A percentile compares a stretch with the other conserved stretches of the same genome.
Evolutionary conservation across 2,329 filamentous ascomycete genomes (phyloP).

Genomic region (Dendrostoma leiphaemia): DNA sequence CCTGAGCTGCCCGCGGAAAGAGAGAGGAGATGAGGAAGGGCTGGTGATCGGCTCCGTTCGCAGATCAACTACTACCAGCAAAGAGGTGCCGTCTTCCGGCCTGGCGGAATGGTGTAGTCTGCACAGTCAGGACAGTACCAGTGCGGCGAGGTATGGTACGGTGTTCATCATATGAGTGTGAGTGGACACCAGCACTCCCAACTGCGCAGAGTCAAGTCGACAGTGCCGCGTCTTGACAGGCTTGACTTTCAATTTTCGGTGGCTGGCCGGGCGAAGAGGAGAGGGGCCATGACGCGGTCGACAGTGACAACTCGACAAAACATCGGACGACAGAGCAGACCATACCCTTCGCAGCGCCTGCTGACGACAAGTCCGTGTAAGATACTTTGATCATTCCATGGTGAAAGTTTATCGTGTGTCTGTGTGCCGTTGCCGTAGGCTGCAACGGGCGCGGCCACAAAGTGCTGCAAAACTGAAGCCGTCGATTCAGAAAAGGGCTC

Average conservation of each 20-base stretch:
- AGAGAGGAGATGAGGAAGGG: no score
- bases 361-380: no score
- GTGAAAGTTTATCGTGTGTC: no score
- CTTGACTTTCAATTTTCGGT: not conserved
- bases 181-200: not conserved
- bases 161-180: not conserved
- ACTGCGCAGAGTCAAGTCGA: not conserved
- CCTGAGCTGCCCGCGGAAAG: no score
- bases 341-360: no score
- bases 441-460: no score
- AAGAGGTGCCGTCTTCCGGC: not conserved
- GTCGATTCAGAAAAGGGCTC: no score
- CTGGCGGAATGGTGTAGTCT: no score
- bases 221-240: not conserved
- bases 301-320: not conserved
- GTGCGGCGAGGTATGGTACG: not conserved
- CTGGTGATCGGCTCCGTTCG: not conserved
- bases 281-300: slow-evolving; percentile 5
- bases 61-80: not conserved
- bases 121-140: no score
- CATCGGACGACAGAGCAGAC: not conserved
- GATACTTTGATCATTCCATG: no score
- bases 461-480: no score
- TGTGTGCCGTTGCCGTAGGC: no score
- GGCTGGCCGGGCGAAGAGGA: not conserved